These are phyloP conservation scores for Phytopythium delawarense DNA, from an alignment of 352 stramenopile genomes.

Conservation along the genomic window DNA sequence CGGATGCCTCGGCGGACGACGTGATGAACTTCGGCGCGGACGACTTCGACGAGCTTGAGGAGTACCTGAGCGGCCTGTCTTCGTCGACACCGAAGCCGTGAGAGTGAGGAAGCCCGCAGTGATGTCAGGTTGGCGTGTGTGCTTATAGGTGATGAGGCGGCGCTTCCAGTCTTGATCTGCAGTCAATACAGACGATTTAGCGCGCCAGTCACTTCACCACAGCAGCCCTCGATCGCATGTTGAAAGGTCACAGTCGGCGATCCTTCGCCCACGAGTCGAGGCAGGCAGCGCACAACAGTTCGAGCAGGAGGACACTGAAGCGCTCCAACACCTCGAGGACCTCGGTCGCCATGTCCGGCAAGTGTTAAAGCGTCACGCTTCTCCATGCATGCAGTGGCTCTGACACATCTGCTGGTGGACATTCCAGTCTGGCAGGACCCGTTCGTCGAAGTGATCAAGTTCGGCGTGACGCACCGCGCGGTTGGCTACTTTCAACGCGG, in stretches of 20 bases:
- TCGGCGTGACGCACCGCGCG: slow-evolving; percentile 51
- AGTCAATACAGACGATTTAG: background rate
- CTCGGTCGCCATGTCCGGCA: background rate
- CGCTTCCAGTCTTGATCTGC: background rate
- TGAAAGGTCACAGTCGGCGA: slow-evolving; percentile 7
- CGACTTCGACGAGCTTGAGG: slow-evolving; percentile 86
- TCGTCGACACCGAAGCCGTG: slow-evolving; percentile 35
- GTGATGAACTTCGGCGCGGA: slow-evolving; percentile 85
- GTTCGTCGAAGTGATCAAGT: slow-evolving; percentile 84
- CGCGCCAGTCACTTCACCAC: background rate
- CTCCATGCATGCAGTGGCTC: background rate
- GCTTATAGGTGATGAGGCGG: background rate
- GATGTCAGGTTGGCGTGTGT: background rate
- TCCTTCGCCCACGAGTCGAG: slow-evolving; percentile 3
- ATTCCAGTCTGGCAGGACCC: slow-evolving; percentile 76
- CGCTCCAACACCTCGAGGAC: background rate
- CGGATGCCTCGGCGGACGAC: slow-evolving; percentile 36
- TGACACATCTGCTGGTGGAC: background rate
- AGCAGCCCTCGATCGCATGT: background rate
- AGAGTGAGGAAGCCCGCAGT: background rate
- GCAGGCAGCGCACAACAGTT: background rate
- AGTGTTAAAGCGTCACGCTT: background rate
- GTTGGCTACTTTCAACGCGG: slow-evolving; percentile 55
- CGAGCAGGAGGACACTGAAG: background rate
- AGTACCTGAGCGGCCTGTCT: slow-evolving; percentile 81